Evolutionary conservation across 192 early-diverging fungal genomes (phyloP), one percentile per base, ranked within the genome.

Genomic region (Paraglomus brasilianum): DNA sequence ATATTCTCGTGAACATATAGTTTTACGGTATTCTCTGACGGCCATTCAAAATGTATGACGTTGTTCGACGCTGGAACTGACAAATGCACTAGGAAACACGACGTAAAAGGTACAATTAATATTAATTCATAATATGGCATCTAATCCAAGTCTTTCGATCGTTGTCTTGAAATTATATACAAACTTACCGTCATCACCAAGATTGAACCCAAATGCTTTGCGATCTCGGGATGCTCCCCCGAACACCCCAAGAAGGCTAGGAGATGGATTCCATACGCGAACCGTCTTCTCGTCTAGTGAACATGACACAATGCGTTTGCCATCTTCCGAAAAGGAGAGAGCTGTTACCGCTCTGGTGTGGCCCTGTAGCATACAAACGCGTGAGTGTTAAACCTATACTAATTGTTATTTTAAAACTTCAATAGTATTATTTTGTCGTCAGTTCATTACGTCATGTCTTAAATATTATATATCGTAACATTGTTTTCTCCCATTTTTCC

Each of bases 281-380:
- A 94, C 89, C 4, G 68, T 82, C 56, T 85, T 82, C 69, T 93
- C 90, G 30, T 82, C 76, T 8, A 90, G 66, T 5, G 88, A 86
- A 47, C 85, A 92, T 0, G 90, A 87, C 0, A 87, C 89, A 56
- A 93, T 83, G 5, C 87, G 77, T 73, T 88, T 88, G 30, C 90
- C 92, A 73, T 93, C 91, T 2, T 80, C 78, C 8, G 93, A 95
- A 72, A 92, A 94, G 8, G 84, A 76, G 4, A 94, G 75, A 8
- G 88, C 91, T 8, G 83, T 82, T 1, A 93, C 81, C 17, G 89
- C 46, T 44, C 77, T 81, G n/a, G 73, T 70, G 57, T 93, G 90
- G 0, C 93, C 92, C 88, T 90, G 67, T 24, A 38, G 1, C 17
- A 4, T 15, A 30, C 30, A 30, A 30, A 30, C 3, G 30, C 3